These are phyloP conservation scores for Pseudocercospora vitis DNA, from an alignment of 2,329 filamentous ascomycete species.

Conservation along the genomic window DNA sequence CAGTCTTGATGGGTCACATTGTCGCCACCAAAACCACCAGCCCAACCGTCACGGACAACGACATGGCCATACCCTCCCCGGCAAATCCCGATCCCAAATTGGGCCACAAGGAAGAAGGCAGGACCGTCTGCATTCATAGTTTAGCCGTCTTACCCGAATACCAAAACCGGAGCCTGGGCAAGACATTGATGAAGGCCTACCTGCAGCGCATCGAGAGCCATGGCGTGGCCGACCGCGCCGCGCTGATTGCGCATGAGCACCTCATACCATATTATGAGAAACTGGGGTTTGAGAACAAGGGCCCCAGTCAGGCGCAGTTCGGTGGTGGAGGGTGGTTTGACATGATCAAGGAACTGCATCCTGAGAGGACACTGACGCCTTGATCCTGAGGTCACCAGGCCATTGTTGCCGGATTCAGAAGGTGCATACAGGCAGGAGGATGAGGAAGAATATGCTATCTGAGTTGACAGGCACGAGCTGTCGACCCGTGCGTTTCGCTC, in stretches of 20 bases:
- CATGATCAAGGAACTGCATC: constrained; percentile 59
- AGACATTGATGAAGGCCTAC: constrained; percentile 72
- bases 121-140: constrained; percentile 78
- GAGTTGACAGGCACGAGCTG: too few species aligned
- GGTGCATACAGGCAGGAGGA: not conserved
- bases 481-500: too few species aligned
- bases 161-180: constrained; percentile 72
- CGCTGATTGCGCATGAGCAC: constrained; percentile 73
- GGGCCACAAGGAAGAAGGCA: constrained; percentile 71
- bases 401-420: not conserved
- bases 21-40: constrained; percentile 70
- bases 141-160: constrained; percentile 75
- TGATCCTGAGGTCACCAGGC: not conserved
- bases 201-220: constrained; percentile 72
- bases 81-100: constrained; percentile 48
- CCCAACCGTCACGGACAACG: constrained; percentile 66
- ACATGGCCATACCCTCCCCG: constrained; percentile 67
- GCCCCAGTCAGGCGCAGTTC: constrained; percentile 68
- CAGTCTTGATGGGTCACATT: constrained; percentile 73
- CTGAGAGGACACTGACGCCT: constrained; percentile 6
- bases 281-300: constrained; percentile 70
- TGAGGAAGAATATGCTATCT: not conserved
- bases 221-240: constrained; percentile 68
- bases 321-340: constrained; percentile 80
- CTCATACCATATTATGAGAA: constrained; percentile 73